Conservation (phyloP, 768 basidiomycete genomes). For the Lepiota venenata region DNA sequence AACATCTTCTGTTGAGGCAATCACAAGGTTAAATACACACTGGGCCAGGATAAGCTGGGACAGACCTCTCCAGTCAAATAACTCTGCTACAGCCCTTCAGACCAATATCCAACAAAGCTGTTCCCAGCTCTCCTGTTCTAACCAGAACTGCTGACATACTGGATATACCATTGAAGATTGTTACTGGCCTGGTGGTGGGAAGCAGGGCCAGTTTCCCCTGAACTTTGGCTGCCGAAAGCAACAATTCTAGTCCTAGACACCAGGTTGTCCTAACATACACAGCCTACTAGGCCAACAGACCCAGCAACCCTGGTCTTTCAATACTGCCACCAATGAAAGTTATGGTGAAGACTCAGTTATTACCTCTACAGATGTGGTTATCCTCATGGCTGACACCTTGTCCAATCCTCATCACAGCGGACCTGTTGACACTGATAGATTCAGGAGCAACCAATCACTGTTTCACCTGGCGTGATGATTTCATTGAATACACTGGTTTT, state of each 20-base stretch:
- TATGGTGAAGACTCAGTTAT: too few species aligned
- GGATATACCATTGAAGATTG: slow-evolving; percentile 25
- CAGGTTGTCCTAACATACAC: too few species aligned
- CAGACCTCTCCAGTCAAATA: not conserved
- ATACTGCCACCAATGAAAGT: not conserved
- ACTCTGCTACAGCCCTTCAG: not conserved
- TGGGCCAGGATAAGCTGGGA: not conserved
- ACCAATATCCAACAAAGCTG: not conserved
- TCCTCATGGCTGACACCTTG: not conserved
- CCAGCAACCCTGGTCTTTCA: not conserved
- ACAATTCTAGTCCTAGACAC: not conserved
- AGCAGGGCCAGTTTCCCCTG: slow-evolving; percentile 30
- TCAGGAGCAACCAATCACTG: slow-evolving; percentile 23
- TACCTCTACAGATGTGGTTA: not conserved
- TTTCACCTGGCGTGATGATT: slow-evolving; percentile 16
- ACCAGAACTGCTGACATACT: not conserved
- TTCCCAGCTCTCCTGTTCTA: not conserved
- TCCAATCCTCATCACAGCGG: not conserved
- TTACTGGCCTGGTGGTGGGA: slow-evolving; percentile 31
- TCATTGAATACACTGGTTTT: too few species aligned
- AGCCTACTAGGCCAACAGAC: too few species aligned
- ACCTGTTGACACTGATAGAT: slow-evolving; percentile 8
- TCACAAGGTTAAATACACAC: not conserved
- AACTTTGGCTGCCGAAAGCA: slow-evolving; percentile 14
- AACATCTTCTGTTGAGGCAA: not conserved